phyloP scores from a whole-genome alignment of 2,329 filamentous ascomycete genomes.

The Aspergillus versicolor region DNA sequence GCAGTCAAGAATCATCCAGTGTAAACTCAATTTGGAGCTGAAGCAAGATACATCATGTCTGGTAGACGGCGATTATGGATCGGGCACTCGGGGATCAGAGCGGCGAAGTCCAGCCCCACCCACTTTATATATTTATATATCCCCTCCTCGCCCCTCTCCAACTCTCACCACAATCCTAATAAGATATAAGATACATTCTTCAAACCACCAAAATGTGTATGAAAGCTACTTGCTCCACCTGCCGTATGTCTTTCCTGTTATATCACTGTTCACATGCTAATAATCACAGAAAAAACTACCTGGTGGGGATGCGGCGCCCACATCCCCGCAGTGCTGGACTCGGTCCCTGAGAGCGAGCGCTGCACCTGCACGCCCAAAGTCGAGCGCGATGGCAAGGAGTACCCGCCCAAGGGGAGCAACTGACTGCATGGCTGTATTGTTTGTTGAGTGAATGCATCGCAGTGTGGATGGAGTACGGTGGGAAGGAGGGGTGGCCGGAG shows the following conservation, averaged over 20 bases:
- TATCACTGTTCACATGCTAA: conserved; percentile 4
- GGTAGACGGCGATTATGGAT: neutral
- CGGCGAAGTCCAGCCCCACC: neutral
- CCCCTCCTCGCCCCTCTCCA: neutral
- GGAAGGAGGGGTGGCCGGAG: neutral
- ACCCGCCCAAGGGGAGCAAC: conserved; percentile 61
- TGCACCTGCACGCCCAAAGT: conserved; percentile 67
- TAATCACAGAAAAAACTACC: conserved; percentile 54
- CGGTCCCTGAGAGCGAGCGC: conserved; percentile 57
- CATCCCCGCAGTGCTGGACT: conserved; percentile 62
- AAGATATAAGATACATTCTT: neutral
- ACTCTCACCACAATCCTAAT: neutral
- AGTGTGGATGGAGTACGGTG: neutral
- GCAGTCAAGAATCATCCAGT: too few species aligned
- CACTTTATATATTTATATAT: neutral
- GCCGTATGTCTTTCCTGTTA: conserved; percentile 51
- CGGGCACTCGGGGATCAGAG: conserved; percentile 3
- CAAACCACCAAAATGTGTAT: conserved; percentile 57
- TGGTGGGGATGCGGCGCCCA: conserved; percentile 68
- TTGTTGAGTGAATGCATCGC: neutral
- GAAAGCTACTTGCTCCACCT: conserved; percentile 61
- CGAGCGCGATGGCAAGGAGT: conserved; percentile 59
- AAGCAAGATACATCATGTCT: too few species aligned
- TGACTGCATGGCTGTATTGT: conserved; percentile 37
- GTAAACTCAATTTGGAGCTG: too few species aligned